Conservation (phyloP, 306 rosid species). For the Trichosanthes truncata region DNA sequence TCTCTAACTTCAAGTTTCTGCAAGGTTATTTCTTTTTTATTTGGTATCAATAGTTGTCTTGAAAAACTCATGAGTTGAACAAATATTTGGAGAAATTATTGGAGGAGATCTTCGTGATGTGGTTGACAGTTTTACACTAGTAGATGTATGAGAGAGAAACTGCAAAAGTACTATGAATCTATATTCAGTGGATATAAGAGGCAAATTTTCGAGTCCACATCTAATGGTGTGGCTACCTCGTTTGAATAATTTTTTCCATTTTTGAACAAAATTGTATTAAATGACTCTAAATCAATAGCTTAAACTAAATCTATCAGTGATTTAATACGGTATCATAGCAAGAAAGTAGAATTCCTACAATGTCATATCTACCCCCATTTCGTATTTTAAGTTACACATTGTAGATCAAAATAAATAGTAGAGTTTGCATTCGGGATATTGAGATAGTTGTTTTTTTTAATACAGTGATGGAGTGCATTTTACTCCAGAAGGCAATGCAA, state of each 20-base stretch:
- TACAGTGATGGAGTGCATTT: conserved; percentile 85
- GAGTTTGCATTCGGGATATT: neutral
- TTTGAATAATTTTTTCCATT: neutral
- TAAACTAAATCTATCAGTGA: neutral
- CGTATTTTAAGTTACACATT: neutral
- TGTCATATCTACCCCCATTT: neutral
- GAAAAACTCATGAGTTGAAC: neutral
- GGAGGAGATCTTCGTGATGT: too few relatives aligned
- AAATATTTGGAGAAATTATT: neutral
- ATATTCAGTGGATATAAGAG: neutral
- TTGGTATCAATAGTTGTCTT: neutral
- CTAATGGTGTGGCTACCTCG: too few relatives aligned
- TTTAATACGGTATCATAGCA: neutral
- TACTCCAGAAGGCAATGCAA: conserved; percentile 68
- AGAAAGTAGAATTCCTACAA: neutral
- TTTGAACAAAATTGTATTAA: neutral
- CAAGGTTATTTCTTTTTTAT: neutral
- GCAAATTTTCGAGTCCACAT: neutral
- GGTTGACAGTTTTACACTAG: too few relatives aligned
- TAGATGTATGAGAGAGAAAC: neutral
- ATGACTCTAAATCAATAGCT: neutral
- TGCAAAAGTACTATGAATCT: too few relatives aligned
- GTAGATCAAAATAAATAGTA: neutral
- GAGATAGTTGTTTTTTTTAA: neutral
- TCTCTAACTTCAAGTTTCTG: neutral